A percentile compares a stretch with the other conserved stretches of the same genome.
These are phyloP conservation scores for Isatis tinctoria DNA, from an alignment of 345 rosid genomes.

Conservation along the genomic window DNA sequence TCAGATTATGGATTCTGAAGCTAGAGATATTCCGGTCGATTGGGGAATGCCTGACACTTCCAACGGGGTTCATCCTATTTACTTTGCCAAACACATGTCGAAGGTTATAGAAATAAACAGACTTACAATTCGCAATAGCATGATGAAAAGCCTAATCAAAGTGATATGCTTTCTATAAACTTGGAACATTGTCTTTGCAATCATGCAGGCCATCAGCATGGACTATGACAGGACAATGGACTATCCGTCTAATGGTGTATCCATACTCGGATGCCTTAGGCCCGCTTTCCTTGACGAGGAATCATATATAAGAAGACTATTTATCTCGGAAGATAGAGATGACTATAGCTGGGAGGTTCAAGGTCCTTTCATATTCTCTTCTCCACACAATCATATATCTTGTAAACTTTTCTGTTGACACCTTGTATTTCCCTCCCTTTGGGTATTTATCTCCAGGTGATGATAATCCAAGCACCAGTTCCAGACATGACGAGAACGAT, in stretches of 20 bases:
- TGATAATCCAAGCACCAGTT: conserved; percentile 41
- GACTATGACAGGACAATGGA: conserved; percentile 64
- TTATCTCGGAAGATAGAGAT: conserved; percentile 53
- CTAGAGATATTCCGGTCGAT: conserved; percentile 55
- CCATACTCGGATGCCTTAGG: conserved; percentile 78
- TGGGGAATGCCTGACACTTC: conserved; percentile 91
- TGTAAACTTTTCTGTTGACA: background rate
- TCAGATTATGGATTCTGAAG: conserved; percentile 69
- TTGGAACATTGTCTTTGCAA: conserved; percentile 9
- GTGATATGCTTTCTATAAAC: background rate
- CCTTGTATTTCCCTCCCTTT: background rate
- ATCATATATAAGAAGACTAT: conserved; percentile 59
- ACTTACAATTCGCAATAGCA: conserved; percentile 10
- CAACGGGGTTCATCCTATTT: conserved; percentile 68
- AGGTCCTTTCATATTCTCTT: conserved; percentile 39
- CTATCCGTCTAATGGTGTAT: conserved; percentile 85
- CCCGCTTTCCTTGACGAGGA: conserved; percentile 83
- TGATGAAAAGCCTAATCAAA: background rate
- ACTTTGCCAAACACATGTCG: conserved; percentile 81
- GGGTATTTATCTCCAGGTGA: conserved; percentile 43
- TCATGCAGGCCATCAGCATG: conserved; percentile 49
- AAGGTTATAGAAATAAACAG: conserved; percentile 48
- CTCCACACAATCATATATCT: background rate
- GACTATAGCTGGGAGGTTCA: conserved; percentile 52
- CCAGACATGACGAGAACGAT: conserved; percentile 41